Conservation (phyloP, 371 early-diverging fungal genomes). For the Paramicrosporidium saccamoebae region DNA sequence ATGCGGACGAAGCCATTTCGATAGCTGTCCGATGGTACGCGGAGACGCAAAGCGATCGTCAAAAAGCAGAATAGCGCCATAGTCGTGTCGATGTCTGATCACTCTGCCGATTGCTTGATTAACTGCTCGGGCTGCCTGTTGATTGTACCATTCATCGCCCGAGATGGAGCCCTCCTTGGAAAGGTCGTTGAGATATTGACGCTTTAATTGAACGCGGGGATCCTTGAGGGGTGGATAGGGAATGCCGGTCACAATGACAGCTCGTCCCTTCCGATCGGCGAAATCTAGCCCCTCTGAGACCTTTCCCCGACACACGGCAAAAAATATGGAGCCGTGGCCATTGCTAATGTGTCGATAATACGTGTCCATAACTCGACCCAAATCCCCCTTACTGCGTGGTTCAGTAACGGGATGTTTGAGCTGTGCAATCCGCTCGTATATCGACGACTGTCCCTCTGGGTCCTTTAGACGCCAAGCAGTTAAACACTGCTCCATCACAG, state of each 20-base stretch:
- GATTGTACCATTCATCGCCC: background rate
- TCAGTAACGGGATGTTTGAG: constrained; percentile 5
- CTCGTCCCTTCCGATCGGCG: constrained; percentile 11
- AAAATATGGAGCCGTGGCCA: constrained; percentile 5
- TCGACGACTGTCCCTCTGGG: constrained; percentile 1
- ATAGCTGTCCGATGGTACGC: constrained; percentile 14
- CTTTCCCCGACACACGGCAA: constrained; percentile 21
- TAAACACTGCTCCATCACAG: constrained; percentile 5
- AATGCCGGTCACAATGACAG: constrained; percentile 17
- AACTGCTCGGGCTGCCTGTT: constrained; percentile 1
- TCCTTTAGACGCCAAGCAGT: constrained; percentile 3
- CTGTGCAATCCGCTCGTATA: constrained; percentile 3
- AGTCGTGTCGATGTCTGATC: constrained; percentile 56
- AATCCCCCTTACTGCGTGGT: constrained; percentile 6
- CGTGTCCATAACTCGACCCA: constrained; percentile 2
- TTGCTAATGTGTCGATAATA: background rate
- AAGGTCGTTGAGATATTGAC: constrained; percentile 5
- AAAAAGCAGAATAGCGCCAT: constrained; percentile 26
- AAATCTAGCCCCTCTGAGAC: constrained; percentile 26
- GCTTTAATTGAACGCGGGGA: constrained; percentile 28
- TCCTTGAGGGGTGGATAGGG: constrained; percentile 13
- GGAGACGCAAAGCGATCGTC: constrained; percentile 21
- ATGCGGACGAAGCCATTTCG: constrained; percentile 15
- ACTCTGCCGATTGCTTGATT: constrained; percentile 17
- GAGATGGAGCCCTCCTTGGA: background rate